Base-by-base conservation (phyloP, 805 yeast species). In the Zygosaccharomyces pseudorouxii region DNA sequence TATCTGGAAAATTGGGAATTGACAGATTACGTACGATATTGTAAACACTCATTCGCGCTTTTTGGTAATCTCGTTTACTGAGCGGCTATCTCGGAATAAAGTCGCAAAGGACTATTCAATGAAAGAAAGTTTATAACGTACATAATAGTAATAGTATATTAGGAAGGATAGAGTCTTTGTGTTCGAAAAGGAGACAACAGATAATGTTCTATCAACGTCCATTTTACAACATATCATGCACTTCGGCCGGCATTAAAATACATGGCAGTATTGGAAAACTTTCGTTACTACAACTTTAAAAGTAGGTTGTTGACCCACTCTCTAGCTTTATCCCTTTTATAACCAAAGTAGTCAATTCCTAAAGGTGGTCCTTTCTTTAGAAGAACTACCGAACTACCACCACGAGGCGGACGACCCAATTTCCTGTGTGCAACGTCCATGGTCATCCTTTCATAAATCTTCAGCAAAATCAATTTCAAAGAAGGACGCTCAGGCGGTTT, bases 341-440 rank as follows among this genome's bases (percentile, higher is more conserved):
- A 37, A 25, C 47, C 52, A 29, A 49, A 45, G 19, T 49, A 49
- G 7, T 45, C 49, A n/a, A 46, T 20, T 7, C 52, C 52, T 19
- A 49, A 42, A 2, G 47, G 41, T n/a, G 52, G 52, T 11, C 47
- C 52, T 27, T 35, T 45, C 35, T 33, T 45, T 33, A 45, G 33
- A n/a, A 49, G 40, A 11, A 49, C 20, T 5, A 45, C 43, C 20
- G 44, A 31, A 36, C 52, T 49, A 4, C 52, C 52, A 11, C 36
- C 43, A 27, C 44, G 45, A n/a, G 52, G 52, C 16, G 52, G 47
- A 14, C 44, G 47, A 28, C 52, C 49, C 35, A 46, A 14, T 25
- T 28, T 16, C 35, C 19, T 31, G 19, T 47, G 47, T 19, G 46
- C 46, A n/a, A 40, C 28, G 3, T 42, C 44, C 19, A 45, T 44